A percentile compares a stretch with the other conserved stretches of the same genome.
phyloP scores from a whole-genome alignment of 495 filamentous ascomycete genomes.

The Thermochaetoides thermophila region DNA sequence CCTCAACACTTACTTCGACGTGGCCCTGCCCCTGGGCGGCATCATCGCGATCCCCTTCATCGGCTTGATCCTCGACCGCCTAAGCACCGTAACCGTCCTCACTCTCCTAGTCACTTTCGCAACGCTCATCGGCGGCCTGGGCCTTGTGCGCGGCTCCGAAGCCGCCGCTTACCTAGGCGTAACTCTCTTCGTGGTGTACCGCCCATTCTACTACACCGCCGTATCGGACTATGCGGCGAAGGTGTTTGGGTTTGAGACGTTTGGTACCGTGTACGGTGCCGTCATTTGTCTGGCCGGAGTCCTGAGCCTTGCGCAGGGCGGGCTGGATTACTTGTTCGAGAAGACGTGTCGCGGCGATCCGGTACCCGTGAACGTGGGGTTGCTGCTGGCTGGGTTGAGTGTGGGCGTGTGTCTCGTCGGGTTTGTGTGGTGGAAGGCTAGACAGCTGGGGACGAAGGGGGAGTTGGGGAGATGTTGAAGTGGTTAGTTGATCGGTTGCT shows the following conservation, averaged over 20 bases:
- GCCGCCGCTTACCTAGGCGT: conserved; percentile 69
- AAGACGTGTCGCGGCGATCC: conserved; percentile 56
- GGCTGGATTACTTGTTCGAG: conserved; percentile 68
- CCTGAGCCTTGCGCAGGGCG: conserved; percentile 75
- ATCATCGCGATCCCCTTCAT: conserved; percentile 78
- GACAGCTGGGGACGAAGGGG: conserved; percentile 17
- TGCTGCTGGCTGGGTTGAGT: conserved; percentile 45
- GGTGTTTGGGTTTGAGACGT: conserved; percentile 91
- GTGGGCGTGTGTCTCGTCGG: conserved; percentile 44
- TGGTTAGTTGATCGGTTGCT: no score
- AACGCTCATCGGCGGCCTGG: conserved; percentile 64
- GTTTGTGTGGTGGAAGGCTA: conserved; percentile 35
- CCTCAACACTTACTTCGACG: conserved; percentile 78
- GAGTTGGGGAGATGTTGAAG: no score
- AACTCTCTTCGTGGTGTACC: conserved; percentile 61
- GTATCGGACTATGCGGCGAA: conserved; percentile 80
- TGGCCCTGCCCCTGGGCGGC: conserved; percentile 77
- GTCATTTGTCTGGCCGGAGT: conserved; percentile 82
- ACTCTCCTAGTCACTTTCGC: conserved; percentile 54
- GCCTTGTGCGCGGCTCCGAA: conserved; percentile 46
- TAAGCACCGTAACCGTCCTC: conserved; percentile 62
- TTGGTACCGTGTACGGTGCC: conserved; percentile 90
- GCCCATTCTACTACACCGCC: conserved; percentile 63
- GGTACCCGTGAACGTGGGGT: conserved; percentile 57
- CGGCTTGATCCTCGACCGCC: conserved; percentile 65